Base-by-base conservation (phyloP, 805 yeast genomes). In the Candida vaughaniae region DNA sequence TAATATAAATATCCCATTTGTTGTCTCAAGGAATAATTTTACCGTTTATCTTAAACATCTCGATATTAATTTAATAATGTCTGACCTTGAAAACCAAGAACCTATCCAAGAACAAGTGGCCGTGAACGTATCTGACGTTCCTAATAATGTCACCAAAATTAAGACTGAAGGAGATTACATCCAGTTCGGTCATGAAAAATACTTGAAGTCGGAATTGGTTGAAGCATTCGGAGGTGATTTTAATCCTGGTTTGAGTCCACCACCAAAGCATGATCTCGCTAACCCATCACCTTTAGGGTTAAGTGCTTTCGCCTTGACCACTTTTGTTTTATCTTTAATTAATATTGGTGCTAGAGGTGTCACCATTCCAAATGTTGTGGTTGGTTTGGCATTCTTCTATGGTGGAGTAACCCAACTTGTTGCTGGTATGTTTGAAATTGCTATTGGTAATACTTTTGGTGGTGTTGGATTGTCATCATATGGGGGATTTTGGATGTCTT, bases 151-250 rank as follows among this genome's bases (percentile, higher is more conserved):
- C 31, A 60, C 69, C 22, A 56, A 60, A 34, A 58, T 66, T 23
- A 47, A 46, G 14, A 55, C 63, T 38, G 82, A 80, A 49, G 79
- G 79, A 28, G 83, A 82, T 31, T 80, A 77, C 54, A 69, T 87
- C 39, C 77, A 69, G 45, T 75, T 87, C 46, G 96, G 95, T 3
- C 73, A 79, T 50, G 80, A 82, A 44, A 80, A 75, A 57, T 87
- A 82, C 43, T 68, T 77, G 23, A 76, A 72, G 48, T 58, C 69
- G 35, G 90, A 84, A 34, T 66, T 84, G 39, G 62, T 67, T 35
- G 60, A 60, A 17, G 91, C 91, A 2, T 84, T 84, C 46, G 96
- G 95, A 59, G 96, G 96, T 80, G 72, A 84, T 14, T 64, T 85
- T 55, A 80, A 80, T 47, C 87, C 93, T 16, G 91, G 73, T 39